Evolutionary conservation across 306 rosid genomes (phyloP), one percentile per base, ranked within the genome.

Genomic region (Inga leiocalycina): DNA sequence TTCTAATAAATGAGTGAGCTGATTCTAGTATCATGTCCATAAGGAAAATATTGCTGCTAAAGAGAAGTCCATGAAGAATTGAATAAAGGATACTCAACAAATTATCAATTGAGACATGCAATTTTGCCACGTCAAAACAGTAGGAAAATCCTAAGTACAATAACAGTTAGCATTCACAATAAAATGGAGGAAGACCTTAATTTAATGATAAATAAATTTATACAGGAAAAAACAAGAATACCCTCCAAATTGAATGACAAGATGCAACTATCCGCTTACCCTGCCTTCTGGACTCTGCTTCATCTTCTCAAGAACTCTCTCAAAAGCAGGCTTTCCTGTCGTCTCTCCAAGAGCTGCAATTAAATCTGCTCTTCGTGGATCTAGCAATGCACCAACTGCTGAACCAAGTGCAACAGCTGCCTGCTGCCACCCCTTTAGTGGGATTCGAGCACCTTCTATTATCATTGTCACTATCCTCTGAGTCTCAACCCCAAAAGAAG

Each of bases 311-410:
- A 96, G 94, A 65, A 96, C 95, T 57, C 91, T 94, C 87, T 92
- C 91, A 78, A 94, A 96, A 59, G 99, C 94, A 48, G 97, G 97
- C 81, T 88, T 92, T 80, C 98, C 98, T 4, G 99, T 96, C 3
- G 98, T 96, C 86, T 94, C 98, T 39, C 98, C 99, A 44, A 93
- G 94, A 80, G 99, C 98, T 8, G 99, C 99, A 61, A 94, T 91
- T 71, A 96, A 85, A 85, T 96, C 98, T 0, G 98, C 99, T 88
- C 99, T 90, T 51, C 98, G 93, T 0, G 99, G 98, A 86, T 94
- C 89, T 48, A 96, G 84, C 89, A 96, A 84, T 3, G 99, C 97
- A 0, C 99, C 99, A n/a, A 90, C 94, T 0, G 98, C 98, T 0
- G 98, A 96, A n/a, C 99, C 97, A 44, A 96, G 54, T 0, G 93